Base-by-base conservation (phyloP, 176 grass and related monocot genomes). In the Musa acuminata region DNA sequence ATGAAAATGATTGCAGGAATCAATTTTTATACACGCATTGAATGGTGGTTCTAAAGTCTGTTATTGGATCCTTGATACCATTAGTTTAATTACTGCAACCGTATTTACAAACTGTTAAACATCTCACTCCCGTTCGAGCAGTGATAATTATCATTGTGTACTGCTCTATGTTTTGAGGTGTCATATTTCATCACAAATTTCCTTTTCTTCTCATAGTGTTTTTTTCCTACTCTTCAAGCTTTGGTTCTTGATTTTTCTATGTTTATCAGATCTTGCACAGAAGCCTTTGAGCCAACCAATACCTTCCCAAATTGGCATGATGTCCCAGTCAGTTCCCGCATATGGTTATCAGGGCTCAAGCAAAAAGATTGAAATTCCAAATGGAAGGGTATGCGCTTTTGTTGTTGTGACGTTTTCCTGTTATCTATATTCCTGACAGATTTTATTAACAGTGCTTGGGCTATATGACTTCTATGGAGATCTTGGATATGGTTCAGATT, bases 311-410 rank as follows among this genome's bases (percentile, higher is more conserved):
- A 75, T 82, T 69, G 82, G 77, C 11, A 22, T 82, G 10, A 73
- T 62, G 13, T 78, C 66, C 52, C 72, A 17, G 3, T 57, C 65
- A 13, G 51, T 86, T 78, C 77, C 94, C 14, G 77, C 90, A 54
- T 93, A 93, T 87, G 86, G 88, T 69, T 85, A 86, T 82, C 85
- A 83, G 75, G 82, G 87, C 68, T 83, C 90, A 72, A 88, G 84
- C 70, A 97, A 91, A 84, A 90, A 85, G 75, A 97, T 97, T 72
- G 87, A 93, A 65, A 89, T 97, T 13, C 94, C 94, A 78, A 97
- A 89, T 87, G 87, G 90, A 81, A 82, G 94, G 83, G 94, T 93
- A 89, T 27, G 29, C 1, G 48, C 16, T 66, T 51, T 17, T 43
- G 71, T 25, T 29, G 11, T 11, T 62, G 35, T 60, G 4, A 5